Percentiles rank a stretch among this genome's conserved stretches.
Evolutionary conservation across 495 filamentous ascomycete genomes (phyloP).

Genomic region (Margaritispora aquatica): DNA sequence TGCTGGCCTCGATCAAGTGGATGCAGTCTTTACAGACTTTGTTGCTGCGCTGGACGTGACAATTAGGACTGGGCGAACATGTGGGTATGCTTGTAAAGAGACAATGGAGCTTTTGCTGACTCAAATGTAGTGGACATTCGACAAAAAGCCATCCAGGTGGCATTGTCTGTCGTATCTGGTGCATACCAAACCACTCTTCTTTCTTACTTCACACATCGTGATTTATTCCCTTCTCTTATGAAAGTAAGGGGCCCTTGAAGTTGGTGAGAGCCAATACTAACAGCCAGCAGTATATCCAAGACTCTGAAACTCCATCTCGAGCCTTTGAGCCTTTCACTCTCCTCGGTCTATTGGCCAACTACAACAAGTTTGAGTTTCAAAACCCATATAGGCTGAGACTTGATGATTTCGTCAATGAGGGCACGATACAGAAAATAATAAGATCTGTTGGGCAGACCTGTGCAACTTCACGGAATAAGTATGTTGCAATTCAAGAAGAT

Average conservation of each 20-base stretch:
- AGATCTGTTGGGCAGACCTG: constrained; percentile 67
- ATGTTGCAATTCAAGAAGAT: constrained; percentile 88
- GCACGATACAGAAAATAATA: constrained; percentile 75
- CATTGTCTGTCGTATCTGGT: constrained; percentile 79
- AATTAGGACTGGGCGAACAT: constrained; percentile 68
- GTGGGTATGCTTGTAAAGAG: constrained; percentile 30
- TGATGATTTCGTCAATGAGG: constrained; percentile 97
- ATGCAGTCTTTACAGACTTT: constrained; percentile 81
- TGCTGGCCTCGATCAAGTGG: constrained; percentile 81
- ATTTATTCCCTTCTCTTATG: constrained; percentile 91
- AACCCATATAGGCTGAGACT: constrained; percentile 92
- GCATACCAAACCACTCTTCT: constrained; percentile 91
- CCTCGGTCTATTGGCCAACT: constrained; percentile 88
- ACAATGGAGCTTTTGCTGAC: not conserved
- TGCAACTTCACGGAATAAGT: constrained; percentile 57
- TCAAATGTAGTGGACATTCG: constrained; percentile 56
- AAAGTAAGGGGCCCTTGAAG: constrained; percentile 52
- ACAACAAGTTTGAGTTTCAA: constrained; percentile 99
- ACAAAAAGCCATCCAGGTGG: constrained; percentile 72
- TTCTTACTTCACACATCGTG: constrained; percentile 91
- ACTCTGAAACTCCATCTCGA: constrained; percentile 55
- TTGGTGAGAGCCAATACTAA: not conserved
- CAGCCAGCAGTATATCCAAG: constrained; percentile 69
- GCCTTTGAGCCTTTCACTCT: constrained; percentile 73
- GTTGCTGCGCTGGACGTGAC: constrained; percentile 72